Percentiles rank a stretch among this genome's conserved stretches.
Conservation (phyloP, 306 rosid genomes). For the Geum urbanum region DNA sequence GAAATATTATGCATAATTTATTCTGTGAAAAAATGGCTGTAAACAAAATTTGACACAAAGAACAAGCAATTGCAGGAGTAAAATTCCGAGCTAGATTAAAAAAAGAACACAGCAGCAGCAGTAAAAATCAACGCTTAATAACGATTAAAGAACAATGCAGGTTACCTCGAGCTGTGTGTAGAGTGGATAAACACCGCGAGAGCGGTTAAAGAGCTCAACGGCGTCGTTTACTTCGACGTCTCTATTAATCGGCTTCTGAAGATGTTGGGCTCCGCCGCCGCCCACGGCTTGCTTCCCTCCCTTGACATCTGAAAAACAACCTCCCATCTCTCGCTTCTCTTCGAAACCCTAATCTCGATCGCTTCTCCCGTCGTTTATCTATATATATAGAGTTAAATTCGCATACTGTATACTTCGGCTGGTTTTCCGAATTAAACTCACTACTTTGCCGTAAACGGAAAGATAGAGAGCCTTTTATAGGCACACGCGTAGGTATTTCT, state of each 20-base stretch:
- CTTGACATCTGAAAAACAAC: slow-evolving; percentile 55
- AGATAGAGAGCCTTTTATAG: no score
- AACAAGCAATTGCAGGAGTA: not conserved
- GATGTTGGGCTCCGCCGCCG: slow-evolving; percentile 42
- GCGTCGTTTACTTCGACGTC: slow-evolving; percentile 47
- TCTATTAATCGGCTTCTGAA: slow-evolving; percentile 8
- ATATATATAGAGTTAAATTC: no score
- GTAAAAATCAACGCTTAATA: not conserved
- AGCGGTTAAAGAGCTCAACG: slow-evolving; percentile 50
- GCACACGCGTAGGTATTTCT: no score
- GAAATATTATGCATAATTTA: not conserved
- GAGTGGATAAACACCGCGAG: slow-evolving; percentile 41
- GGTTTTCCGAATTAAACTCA: no score
- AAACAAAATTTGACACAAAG: not conserved
- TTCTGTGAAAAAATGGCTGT: not conserved
- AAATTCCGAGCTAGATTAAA: not conserved
- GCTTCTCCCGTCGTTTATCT: no score
- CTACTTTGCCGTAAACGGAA: no score
- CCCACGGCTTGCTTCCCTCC: slow-evolving; percentile 67
- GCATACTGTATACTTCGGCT: no score
- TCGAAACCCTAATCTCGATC: not conserved
- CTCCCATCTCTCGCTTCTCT: slow-evolving; percentile 43
- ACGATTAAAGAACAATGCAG: not conserved
- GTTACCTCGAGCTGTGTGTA: slow-evolving; percentile 51
- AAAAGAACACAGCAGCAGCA: not conserved